Conservation (phyloP, 352 stramenopile species). For the Blastocystis sp. region DNA sequence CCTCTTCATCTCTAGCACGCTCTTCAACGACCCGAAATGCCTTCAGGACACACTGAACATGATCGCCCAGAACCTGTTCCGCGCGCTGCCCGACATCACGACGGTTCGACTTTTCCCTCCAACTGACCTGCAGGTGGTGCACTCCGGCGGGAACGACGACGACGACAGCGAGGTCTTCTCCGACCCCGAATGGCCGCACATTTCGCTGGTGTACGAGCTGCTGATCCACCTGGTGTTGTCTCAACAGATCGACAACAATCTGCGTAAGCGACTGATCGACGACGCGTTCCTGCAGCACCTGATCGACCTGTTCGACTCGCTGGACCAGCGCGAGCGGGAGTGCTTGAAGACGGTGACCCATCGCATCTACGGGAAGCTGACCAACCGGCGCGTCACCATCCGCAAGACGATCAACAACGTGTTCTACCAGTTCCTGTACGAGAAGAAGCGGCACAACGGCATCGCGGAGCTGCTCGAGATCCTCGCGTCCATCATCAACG, state of each 20-base stretch:
- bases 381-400: constrained; percentile 95
- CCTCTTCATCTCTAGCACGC: constrained; percentile 79
- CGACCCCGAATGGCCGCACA: constrained; percentile 92
- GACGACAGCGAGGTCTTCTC: constrained; percentile 95
- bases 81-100: constrained; percentile 77
- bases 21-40: constrained; percentile 60
- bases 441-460: constrained; percentile 88
- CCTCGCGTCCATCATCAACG: constrained; percentile 97
- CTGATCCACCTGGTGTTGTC: constrained; percentile 95
- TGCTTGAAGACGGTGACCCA: constrained; percentile 99
- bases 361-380: constrained; percentile 98
- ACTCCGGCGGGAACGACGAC: constrained; percentile 95
- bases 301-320: constrained; percentile 90
- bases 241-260: constrained; percentile 93
- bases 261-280: constrained; percentile 89
- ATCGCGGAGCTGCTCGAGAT: constrained; percentile 96
- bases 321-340: constrained; percentile 94
- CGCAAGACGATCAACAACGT: constrained; percentile 93
- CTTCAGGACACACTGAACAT: constrained; percentile 76
- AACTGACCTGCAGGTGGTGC: constrained; percentile 70
- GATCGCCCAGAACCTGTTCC: constrained; percentile 89
- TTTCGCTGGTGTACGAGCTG: constrained; percentile 98
- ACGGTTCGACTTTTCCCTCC: constrained; percentile 75
- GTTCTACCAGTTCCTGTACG: constrained; percentile 98
- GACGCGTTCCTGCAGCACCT: constrained; percentile 91